Percentiles rank a stretch among this genome's conserved stretches.
Conservation (phyloP, 768 basidiomycete species). For the Panaeolus cyanescens region DNA sequence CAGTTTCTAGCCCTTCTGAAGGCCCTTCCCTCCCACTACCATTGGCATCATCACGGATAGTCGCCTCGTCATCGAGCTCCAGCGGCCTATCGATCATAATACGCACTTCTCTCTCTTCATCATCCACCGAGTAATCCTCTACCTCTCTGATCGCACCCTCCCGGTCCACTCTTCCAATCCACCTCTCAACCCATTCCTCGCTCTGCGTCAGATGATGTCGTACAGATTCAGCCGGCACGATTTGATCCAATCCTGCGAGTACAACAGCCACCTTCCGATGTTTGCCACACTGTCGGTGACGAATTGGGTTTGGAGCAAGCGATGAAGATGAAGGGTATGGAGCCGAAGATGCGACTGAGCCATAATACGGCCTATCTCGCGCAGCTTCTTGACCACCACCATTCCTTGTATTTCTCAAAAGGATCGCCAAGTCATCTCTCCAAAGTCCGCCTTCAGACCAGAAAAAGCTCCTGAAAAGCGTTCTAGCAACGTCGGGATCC, state of each 20-base stretch:
- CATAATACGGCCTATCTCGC: background rate
- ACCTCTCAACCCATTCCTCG: conserved; percentile 18
- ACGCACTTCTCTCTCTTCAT: background rate
- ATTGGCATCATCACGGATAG: background rate
- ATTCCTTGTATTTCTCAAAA: conserved; percentile 13
- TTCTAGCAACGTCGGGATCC: conserved; percentile 62
- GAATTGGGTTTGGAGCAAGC: too few species aligned
- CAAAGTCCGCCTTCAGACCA: conserved; percentile 66
- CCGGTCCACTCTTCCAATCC: conserved; percentile 20
- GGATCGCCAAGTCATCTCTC: conserved; percentile 51
- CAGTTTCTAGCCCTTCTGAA: background rate
- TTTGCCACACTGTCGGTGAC: background rate
- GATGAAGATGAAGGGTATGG: too few species aligned
- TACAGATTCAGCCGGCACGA: conserved; percentile 37
- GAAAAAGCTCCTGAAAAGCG: conserved; percentile 63
- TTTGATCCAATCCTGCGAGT: conserved; percentile 41
- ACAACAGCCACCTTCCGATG: conserved; percentile 33
- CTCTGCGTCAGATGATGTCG: conserved; percentile 36
- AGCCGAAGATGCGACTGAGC: background rate
- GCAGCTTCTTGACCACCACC: background rate
- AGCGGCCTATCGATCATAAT: background rate
- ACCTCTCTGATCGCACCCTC: background rate
- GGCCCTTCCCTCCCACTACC: background rate
- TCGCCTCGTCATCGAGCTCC: too few species aligned
- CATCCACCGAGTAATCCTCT: background rate